Percentiles rank a stretch among this genome's conserved stretches.
phyloP scores from a whole-genome alignment of 106 monocot species.

The Apostasia shenzhenica region DNA sequence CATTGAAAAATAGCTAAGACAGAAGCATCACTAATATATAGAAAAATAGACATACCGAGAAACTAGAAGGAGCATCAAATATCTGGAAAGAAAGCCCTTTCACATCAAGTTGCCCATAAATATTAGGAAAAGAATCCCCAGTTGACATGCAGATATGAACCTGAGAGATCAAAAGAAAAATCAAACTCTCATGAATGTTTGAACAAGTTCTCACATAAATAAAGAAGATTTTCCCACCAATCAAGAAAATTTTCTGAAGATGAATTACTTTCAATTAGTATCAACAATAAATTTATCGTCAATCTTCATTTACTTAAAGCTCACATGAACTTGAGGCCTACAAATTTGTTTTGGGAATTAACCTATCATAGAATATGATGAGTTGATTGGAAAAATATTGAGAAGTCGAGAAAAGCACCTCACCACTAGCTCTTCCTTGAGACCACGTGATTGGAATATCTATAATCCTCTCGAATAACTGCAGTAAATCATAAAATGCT shows the following conservation, averaged over 20 bases:
- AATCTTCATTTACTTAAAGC: too few relatives aligned
- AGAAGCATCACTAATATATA: too few relatives aligned
- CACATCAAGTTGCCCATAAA: slow-evolving; percentile 97
- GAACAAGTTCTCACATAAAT: too few relatives aligned
- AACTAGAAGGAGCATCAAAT: slow-evolving; percentile 80
- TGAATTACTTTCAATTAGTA: too few relatives aligned
- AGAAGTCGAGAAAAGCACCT: slow-evolving; percentile 65
- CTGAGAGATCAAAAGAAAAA: slow-evolving; percentile 26
- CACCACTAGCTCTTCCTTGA: slow-evolving; percentile 93
- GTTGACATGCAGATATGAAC: slow-evolving; percentile 95
- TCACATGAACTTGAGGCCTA: too few relatives aligned
- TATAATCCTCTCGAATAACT: slow-evolving; percentile 93
- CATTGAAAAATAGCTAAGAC: too few relatives aligned
- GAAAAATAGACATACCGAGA: slow-evolving; percentile 48
- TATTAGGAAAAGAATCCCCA: slow-evolving; percentile 78
- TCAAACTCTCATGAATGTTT: background rate
- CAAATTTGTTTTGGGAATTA: too few relatives aligned
- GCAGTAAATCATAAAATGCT: slow-evolving; percentile 29
- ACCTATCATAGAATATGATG: background rate
- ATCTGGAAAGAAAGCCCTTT: slow-evolving; percentile 68
- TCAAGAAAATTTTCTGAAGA: too few relatives aligned
- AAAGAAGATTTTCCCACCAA: too few relatives aligned
- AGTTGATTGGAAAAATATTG: background rate
- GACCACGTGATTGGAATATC: slow-evolving; percentile 72
- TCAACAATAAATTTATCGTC: too few relatives aligned